Base-by-base conservation (phyloP, 768 basidiomycete genomes). In the Mycena haematopus region DNA sequence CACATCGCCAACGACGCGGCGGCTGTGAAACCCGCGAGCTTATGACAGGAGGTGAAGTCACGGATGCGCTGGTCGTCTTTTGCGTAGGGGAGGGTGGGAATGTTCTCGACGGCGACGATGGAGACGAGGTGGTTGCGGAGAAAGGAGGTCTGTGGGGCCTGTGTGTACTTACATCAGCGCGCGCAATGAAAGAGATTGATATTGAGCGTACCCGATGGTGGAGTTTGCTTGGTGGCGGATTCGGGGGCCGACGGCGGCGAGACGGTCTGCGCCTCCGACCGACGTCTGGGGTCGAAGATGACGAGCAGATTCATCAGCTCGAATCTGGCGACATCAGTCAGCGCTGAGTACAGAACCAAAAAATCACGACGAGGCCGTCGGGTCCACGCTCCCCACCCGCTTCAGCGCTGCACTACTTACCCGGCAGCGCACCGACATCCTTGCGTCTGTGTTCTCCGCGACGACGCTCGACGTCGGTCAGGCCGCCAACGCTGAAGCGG, bases 11-110 rank as follows among this genome's bases (percentile, higher is more conserved):
- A 91, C 0, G 92, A 95, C 0, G 98, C 95, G 0, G 96, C 96
- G 0, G 97, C 97, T 0, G 96, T 95, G 67, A 99, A 96, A 72
- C 99, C 97, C 0, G 96, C 96, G 25, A 98, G 87, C 72, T 95
- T 95, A 75, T 97, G 67, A 99, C 91, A 62, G 45, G 90, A 90
- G 87, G 95, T 96, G 77, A 97, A 92, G 5, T 96, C 96, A 27
- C 95, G 91, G 68, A 96, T 90, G 74, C 96, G 91, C 74, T 97
- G 95, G 76, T 95, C 90, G 74, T 95, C 93, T 73, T 96, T 93
- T 79, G 90, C 87, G 80, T 90, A 96, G 0, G 93, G 87, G 64
- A 89, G 85, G 6, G 93, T 90, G 27, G 76, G 72, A 50, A 97
- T 84, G 72, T 98, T 98, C 27, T 88, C 87, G 33, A 97, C 89